A percentile compares a stretch with the other conserved stretches of the same genome.
phyloP scores from a whole-genome alignment of 2,329 filamentous ascomycete genomes.

The Xylariaceae sp. region DNA sequence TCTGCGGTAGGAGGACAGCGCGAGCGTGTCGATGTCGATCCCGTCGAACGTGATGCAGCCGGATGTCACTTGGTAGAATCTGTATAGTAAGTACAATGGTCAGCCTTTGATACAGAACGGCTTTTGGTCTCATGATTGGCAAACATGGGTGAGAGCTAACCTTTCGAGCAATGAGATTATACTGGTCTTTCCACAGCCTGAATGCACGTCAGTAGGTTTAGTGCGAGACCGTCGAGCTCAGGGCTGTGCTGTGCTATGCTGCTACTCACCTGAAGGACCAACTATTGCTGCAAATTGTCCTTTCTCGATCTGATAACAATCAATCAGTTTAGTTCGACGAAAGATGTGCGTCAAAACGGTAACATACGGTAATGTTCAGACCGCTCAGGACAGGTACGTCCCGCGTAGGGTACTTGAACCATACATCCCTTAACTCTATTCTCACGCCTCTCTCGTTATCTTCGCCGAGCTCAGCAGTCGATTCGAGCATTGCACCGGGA shows the following conservation, averaged over 20 bases:
- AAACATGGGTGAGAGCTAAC: slow-evolving; percentile 10
- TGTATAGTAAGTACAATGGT: slow-evolving; percentile 12
- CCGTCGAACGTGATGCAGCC: slow-evolving; percentile 62
- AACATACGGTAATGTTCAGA: slow-evolving; percentile 48
- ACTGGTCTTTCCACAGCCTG: slow-evolving; percentile 62
- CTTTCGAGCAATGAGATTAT: slow-evolving; percentile 61
- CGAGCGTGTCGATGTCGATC: slow-evolving; percentile 51
- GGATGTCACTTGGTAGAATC: slow-evolving; percentile 61
- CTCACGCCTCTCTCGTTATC: slow-evolving; percentile 44
- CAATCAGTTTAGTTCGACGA: neutral
- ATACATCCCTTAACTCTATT: slow-evolving; percentile 51
- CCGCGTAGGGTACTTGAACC: slow-evolving; percentile 57
- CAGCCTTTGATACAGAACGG: neutral
- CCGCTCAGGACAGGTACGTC: slow-evolving; percentile 52
- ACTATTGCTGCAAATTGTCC: slow-evolving; percentile 68
- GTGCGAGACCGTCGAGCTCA: too few relatives aligned
- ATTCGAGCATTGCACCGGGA: slow-evolving; percentile 18
- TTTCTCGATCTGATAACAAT: slow-evolving; percentile 43
- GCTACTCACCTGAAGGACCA: slow-evolving; percentile 53
- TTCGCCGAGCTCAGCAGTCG: slow-evolving; percentile 36
- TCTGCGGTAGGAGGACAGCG: slow-evolving; percentile 56
- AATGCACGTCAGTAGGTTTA: slow-evolving; percentile 12
- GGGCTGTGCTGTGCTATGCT: too few relatives aligned
- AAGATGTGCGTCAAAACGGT: neutral
- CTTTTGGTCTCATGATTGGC: too few relatives aligned